A percentile compares a stretch with the other conserved stretches of the same genome.
Evolutionary conservation across 2,329 filamentous ascomycete species (phyloP).

Genomic region (Diaporthe aspalathi): DNA sequence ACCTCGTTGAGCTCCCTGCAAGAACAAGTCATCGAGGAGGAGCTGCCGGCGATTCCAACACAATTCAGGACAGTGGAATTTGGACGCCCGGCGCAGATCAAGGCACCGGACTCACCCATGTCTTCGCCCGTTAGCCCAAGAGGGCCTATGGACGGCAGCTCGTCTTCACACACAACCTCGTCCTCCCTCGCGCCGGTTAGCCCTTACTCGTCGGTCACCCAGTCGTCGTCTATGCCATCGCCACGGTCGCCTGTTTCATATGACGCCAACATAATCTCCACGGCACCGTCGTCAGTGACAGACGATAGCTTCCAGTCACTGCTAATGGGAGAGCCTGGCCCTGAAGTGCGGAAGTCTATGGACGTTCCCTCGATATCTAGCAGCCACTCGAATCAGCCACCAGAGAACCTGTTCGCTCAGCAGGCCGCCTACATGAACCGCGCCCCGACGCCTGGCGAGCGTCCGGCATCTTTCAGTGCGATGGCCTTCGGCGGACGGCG

Average conservation of each 20-base stretch:
- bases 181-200: slow-evolving; percentile 64
- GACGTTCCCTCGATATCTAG: slow-evolving; percentile 81
- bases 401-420: slow-evolving; percentile 68
- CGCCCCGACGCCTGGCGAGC: slow-evolving; percentile 63
- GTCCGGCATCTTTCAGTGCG: slow-evolving; percentile 71
- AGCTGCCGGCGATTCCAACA: slow-evolving; percentile 53
- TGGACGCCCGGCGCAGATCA: slow-evolving; percentile 34
- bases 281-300: slow-evolving; percentile 77
- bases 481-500: slow-evolving; percentile 75
- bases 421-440: slow-evolving; percentile 60
- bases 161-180: slow-evolving; percentile 42
- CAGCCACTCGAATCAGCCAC: slow-evolving; percentile 81
- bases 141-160: slow-evolving; percentile 40
- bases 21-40: slow-evolving; percentile 63
- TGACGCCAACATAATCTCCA: slow-evolving; percentile 78
- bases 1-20: slow-evolving; percentile 63
- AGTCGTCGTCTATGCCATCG: slow-evolving; percentile 75
- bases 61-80: slow-evolving; percentile 39
- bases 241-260: slow-evolving; percentile 76
- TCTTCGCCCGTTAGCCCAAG: slow-evolving; percentile 39
- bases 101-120: slow-evolving; percentile 38
- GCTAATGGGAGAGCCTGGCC: slow-evolving; percentile 78
- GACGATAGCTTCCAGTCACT: slow-evolving; percentile 80
- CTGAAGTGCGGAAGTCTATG: slow-evolving; percentile 75
- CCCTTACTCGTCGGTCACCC: slow-evolving; percentile 70